phyloP scores from a whole-genome alignment of 805 yeast species.

The Hanseniaspora pseudoguilliermondii region DNA sequence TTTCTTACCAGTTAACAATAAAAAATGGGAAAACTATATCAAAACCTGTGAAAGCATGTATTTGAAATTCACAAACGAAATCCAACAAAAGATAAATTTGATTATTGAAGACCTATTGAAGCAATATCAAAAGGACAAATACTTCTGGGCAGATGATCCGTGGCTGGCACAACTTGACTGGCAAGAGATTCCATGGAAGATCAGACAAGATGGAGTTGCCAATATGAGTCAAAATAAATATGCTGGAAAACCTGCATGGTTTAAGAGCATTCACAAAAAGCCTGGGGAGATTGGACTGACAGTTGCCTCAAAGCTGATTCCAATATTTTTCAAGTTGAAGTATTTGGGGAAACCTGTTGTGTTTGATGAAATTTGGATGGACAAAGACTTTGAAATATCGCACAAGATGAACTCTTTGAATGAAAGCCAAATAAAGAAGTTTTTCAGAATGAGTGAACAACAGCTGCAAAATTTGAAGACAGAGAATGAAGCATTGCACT shows the following conservation, averaged over 20 bases:
- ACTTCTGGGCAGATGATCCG: slow-evolving; percentile 43
- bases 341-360: slow-evolving; percentile 79
- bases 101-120: slow-evolving; percentile 49
- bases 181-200: slow-evolving; percentile 48
- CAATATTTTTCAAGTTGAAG: slow-evolving; percentile 57
- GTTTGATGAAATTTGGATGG: slow-evolving; percentile 30
- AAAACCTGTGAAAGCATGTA: slow-evolving; percentile 53
- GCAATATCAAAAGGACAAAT: slow-evolving; percentile 29
- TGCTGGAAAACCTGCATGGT: slow-evolving; percentile 94
- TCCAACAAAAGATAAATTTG: slow-evolving; percentile 43
- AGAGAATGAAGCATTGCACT: neutral
- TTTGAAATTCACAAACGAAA: slow-evolving; percentile 41
- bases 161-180: slow-evolving; percentile 89
- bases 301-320: slow-evolving; percentile 60
- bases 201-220: slow-evolving; percentile 58
- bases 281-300: slow-evolving; percentile 41
- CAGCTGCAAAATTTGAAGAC: neutral
- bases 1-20: slow-evolving; percentile 60
- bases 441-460: neutral
- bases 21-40: slow-evolving; percentile 63
- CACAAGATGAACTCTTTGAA: neutral
- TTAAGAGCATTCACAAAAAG: slow-evolving; percentile 38
- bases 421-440: neutral
- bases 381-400: neutral
- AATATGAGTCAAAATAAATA: slow-evolving; percentile 53